Percentiles rank a stretch among this genome's conserved stretches.
Evolutionary conservation across 208 protist genomes (phyloP).

Genomic region (Paratrypanosoma confusum): DNA sequence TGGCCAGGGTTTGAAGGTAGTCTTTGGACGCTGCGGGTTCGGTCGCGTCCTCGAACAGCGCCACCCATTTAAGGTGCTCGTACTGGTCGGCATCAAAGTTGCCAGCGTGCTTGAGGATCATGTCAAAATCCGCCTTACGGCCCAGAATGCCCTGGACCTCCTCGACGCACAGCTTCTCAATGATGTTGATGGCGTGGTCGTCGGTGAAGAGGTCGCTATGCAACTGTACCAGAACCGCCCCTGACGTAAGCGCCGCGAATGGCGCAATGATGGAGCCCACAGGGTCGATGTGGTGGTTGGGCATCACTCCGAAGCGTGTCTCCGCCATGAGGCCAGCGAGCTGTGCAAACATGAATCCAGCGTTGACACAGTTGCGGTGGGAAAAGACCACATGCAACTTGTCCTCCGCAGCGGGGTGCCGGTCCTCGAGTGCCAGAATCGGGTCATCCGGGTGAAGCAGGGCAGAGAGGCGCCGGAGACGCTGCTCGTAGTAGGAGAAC

Average conservation of each 20-base stretch:
- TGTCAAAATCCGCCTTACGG: constrained; percentile 69
- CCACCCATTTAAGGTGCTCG: constrained; percentile 74
- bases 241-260: constrained; percentile 78
- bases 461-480: constrained; percentile 72
- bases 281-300: constrained; percentile 78
- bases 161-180: constrained; percentile 86
- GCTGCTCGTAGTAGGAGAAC: constrained; percentile 89
- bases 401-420: constrained; percentile 69
- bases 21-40: constrained; percentile 44
- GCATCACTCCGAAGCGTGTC: constrained; percentile 83
- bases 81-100: constrained; percentile 84
- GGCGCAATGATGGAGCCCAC: constrained; percentile 80
- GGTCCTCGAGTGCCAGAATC: constrained; percentile 78
- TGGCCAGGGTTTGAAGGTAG: constrained; percentile 68
- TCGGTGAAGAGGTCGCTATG: constrained; percentile 85
- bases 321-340: constrained; percentile 74
- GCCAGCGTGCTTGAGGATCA: constrained; percentile 76
- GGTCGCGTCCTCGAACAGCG: constrained; percentile 68
- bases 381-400: constrained; percentile 81
- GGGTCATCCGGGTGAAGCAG: constrained; percentile 86
- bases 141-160: constrained; percentile 74
- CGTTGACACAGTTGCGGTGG: constrained; percentile 84
- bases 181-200: constrained; percentile 82
- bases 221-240: constrained; percentile 77
- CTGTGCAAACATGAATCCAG: constrained; percentile 77